Conservation (phyloP, 2,329 filamentous ascomycete species). For the Paracamarosporium sp. region DNA sequence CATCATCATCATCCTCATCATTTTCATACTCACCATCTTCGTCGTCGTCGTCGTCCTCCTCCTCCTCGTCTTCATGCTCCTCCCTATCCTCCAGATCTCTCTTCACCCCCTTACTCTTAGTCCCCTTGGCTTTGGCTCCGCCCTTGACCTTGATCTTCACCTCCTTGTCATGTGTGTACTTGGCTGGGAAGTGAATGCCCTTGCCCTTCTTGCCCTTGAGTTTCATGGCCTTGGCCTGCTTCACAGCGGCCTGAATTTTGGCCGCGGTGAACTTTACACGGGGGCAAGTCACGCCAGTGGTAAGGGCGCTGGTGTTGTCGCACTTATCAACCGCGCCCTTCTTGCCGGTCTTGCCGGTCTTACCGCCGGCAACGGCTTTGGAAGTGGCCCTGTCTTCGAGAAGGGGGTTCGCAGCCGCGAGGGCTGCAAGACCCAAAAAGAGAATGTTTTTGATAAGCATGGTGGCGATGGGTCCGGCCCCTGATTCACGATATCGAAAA, state of each 20-base stretch:
- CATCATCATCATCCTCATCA: neutral
- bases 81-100: neutral
- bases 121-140: neutral
- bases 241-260: neutral
- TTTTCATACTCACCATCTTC: neutral
- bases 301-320: neutral
- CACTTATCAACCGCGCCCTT: neutral
- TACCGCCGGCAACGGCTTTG: neutral
- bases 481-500: neutral
- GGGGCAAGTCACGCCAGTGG: neutral
- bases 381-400: neutral
- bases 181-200: constrained; percentile 5
- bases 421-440: constrained; percentile 5
- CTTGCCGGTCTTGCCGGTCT: constrained; percentile 1
- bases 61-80: neutral
- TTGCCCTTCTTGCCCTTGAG: constrained; percentile 5
- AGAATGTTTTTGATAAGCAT: constrained; percentile 8
- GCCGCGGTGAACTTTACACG: constrained; percentile 5
- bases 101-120: neutral
- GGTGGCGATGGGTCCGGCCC: constrained; percentile 1
- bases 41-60: neutral
- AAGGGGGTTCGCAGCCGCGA: constrained; percentile 5
- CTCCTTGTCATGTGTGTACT: constrained; percentile 2
- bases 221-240: constrained; percentile 7
- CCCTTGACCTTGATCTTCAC: neutral